Base-by-base conservation (phyloP, 2,329 filamentous ascomycete genomes). In the Dichotomopilus funicola region DNA sequence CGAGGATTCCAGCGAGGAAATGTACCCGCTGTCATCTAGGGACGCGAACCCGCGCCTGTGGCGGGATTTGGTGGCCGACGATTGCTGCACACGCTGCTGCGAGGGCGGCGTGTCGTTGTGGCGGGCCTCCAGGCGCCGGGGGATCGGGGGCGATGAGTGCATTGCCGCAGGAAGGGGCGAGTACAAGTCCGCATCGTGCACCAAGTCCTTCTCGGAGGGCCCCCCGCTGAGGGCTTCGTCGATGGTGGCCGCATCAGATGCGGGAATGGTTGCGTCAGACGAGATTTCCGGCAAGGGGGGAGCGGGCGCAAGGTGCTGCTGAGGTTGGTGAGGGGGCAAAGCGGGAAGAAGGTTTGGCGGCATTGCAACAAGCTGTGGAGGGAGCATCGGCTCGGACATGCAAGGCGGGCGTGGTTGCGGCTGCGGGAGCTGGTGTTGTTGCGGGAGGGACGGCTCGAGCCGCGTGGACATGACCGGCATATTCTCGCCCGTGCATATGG, bases 11-110 rank as follows among this genome's bases (percentile, higher is more conserved):
- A 97, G 79, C 0, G 91, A 96, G 1, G 94, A 97, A 68, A 95
- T 96, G 71, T 97, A 99, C 42, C 94, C 94, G 68, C 92, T 97
- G 71, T 99, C 94, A 66, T 82, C 89, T 76, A 95, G 86, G 10
- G 87, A 86, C 35, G 82, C 81, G 65, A 88, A 83, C 70, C 90
- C 92, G 62, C 88, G 86, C 72, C 89, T 89, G 62, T 86, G 85
- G 51, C 83, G 83, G 13, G 63, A 61, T 34, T 62, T 64, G 50
- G 77, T 74, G 44, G 79, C 79, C n/a, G 88, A 88, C 19, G 85
- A 85, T 41, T 78, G 74, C 40, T 78, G 75, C 47, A 82, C 78
- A 55, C 80, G 79, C 41, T 79, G 79, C 49, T 80, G 78, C 31
- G 87, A 85, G 36, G 91, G 89, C 13, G 92, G 89, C 6, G 91